phyloP scores from a whole-genome alignment of 371 early-diverging fungal genomes.

The Mortierella sp. region DNA sequence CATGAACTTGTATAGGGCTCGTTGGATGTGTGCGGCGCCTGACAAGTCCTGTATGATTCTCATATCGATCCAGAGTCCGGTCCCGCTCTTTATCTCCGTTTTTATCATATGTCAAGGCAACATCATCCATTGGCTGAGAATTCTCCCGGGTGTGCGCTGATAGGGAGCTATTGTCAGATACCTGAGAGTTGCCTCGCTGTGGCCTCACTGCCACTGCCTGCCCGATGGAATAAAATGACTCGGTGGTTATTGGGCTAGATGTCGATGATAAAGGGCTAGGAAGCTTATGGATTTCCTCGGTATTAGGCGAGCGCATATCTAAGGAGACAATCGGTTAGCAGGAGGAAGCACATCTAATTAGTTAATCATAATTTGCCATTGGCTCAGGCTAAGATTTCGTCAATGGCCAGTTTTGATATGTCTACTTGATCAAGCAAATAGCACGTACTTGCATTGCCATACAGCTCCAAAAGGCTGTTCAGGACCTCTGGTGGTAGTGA shows the following conservation, averaged over 20 bases:
- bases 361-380: neutral
- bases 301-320: neutral
- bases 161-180: slow-evolving; percentile 27
- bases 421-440: neutral
- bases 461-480: slow-evolving; percentile 10
- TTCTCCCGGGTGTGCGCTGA: slow-evolving; percentile 25
- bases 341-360: neutral
- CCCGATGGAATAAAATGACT: slow-evolving; percentile 2
- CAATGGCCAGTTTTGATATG: neutral
- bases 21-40: neutral
- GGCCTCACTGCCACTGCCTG: neutral
- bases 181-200: slow-evolving; percentile 21
- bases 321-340: neutral
- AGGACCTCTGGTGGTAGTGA: slow-evolving; percentile 19
- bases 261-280: slow-evolving; percentile 14
- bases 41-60: neutral
- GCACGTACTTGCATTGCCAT: neutral
- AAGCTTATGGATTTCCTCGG: neutral
- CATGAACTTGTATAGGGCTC: slow-evolving; percentile 23
- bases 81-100: neutral
- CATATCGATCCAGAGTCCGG: neutral
- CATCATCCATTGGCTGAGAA: slow-evolving; percentile 14
- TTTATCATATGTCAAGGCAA: slow-evolving; percentile 15
- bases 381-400: neutral
- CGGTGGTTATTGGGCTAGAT: slow-evolving; percentile 3